Percentiles rank a stretch among this genome's conserved stretches.
Conservation (phyloP, 352 stramenopile species). For the Globisporangium parvum region DNA sequence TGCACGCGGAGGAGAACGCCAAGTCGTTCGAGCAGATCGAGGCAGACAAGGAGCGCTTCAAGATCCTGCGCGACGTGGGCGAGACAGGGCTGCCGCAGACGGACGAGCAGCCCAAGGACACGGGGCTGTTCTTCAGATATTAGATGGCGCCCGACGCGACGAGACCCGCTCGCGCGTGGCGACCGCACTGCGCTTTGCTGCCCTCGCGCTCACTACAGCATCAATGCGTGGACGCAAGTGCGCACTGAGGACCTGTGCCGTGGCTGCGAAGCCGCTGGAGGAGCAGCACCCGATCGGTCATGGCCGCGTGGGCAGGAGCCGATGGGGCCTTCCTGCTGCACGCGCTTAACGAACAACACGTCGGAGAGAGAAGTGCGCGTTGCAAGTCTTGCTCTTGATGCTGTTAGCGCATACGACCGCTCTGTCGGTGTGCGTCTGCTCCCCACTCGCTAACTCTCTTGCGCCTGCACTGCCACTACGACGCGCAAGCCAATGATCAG, state of each 20-base stretch:
- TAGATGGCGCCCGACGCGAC: constrained; percentile 33
- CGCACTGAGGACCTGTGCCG: not conserved
- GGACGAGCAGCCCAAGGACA: constrained; percentile 65
- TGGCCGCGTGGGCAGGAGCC: not conserved
- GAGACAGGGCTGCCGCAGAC: constrained; percentile 75
- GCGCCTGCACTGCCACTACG: constrained; percentile 9
- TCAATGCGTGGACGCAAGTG: too few species aligned
- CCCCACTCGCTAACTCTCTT: constrained; percentile 5
- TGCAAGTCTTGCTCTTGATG: not conserved
- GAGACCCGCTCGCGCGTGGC: not conserved
- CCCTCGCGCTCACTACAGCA: too few species aligned
- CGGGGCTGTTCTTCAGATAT: constrained; percentile 86
- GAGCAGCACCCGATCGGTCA: not conserved
- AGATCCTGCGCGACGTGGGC: constrained; percentile 76
- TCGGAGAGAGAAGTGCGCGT: too few species aligned
- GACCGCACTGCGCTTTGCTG: too few species aligned
- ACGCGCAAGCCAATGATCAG: not conserved
- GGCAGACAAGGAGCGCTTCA: constrained; percentile 63
- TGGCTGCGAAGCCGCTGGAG: not conserved
- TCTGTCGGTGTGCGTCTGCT: too few species aligned
- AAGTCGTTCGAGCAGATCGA: constrained; percentile 85
- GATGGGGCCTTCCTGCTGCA: too few species aligned
- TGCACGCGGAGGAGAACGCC: constrained; percentile 66
- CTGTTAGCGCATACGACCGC: too few species aligned
- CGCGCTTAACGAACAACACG: too few species aligned